phyloP scores from a whole-genome alignment of 768 basidiomycete species.

The Agrocybe pediades region DNA sequence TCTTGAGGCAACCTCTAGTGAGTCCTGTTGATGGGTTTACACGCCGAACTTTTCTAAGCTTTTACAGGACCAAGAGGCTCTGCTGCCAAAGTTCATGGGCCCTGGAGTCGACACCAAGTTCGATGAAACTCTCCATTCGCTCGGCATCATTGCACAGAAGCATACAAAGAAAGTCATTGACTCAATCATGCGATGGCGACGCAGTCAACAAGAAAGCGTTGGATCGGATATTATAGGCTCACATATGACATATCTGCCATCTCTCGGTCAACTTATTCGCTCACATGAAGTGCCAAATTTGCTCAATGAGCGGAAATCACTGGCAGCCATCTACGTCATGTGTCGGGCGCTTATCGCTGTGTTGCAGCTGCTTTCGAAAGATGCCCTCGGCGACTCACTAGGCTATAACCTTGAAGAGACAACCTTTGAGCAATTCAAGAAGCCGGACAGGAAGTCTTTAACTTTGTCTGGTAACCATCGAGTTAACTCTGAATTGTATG shows the following conservation, averaged over 20 bases:
- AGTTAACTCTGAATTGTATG: constrained; percentile 80
- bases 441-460: constrained; percentile 67
- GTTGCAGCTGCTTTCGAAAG: constrained; percentile 70
- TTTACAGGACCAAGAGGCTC: constrained; percentile 66
- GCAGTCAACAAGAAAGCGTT: constrained; percentile 68
- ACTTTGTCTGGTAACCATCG: constrained; percentile 75
- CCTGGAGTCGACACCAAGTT: constrained; percentile 74
- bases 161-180: constrained; percentile 85
- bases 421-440: constrained; percentile 83
- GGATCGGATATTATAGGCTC: constrained; percentile 49
- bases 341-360: constrained; percentile 83
- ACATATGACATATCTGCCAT: constrained; percentile 45
- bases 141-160: constrained; percentile 85
- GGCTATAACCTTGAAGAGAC: constrained; percentile 86
- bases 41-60: neutral
- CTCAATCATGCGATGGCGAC: constrained; percentile 85
- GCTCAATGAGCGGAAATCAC: constrained; percentile 72
- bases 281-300: constrained; percentile 49
- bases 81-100: constrained; percentile 70
- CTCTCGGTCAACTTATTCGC: constrained; percentile 34
- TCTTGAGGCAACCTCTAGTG: constrained; percentile 70
- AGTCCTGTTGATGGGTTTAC: constrained; percentile 23
- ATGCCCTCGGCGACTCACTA: constrained; percentile 74
- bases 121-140: constrained; percentile 81
- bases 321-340: constrained; percentile 88